Conservation (phyloP, 2,329 filamentous ascomycete species). For the Claviceps purpurea region DNA sequence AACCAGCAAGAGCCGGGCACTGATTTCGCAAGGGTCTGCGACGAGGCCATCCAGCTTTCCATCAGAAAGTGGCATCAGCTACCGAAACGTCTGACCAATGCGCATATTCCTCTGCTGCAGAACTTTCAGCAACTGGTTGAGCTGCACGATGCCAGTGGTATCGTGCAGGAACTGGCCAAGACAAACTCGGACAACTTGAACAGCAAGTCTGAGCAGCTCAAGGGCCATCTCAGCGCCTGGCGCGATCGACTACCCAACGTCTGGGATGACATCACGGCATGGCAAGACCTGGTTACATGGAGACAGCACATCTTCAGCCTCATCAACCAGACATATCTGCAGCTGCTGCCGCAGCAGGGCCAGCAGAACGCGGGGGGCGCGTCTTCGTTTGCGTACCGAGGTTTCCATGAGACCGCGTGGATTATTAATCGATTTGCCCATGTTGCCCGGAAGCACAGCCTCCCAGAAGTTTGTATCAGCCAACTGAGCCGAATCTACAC, state of each 20-base stretch:
- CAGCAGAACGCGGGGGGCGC: constrained; percentile 69
- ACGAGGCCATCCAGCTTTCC: constrained; percentile 93
- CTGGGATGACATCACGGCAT: constrained; percentile 98
- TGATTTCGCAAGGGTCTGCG: constrained; percentile 82
- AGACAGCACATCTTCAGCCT: constrained; percentile 96
- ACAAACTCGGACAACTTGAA: constrained; percentile 82
- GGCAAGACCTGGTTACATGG: constrained; percentile 99
- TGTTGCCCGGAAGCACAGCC: constrained; percentile 89
- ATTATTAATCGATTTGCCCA: constrained; percentile 99
- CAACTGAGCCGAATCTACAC: constrained; percentile 98
- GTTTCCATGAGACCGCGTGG: constrained; percentile 98
- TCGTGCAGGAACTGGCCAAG: constrained; percentile 76
- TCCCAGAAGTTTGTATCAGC: constrained; percentile 93
- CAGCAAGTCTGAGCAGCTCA: constrained; percentile 87
- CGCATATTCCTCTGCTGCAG: constrained; percentile 86
- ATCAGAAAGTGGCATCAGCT: constrained; percentile 98
- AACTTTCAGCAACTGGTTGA: constrained; percentile 98
- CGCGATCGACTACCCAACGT: constrained; percentile 90
- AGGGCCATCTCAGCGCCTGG: constrained; percentile 88
- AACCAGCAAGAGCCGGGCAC: constrained; percentile 65
- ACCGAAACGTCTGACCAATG: constrained; percentile 84
- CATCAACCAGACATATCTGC: constrained; percentile 88
- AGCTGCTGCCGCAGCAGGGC: constrained; percentile 65
- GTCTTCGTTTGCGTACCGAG: constrained; percentile 80
- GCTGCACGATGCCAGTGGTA: constrained; percentile 91